These are phyloP conservation scores for Hygrocybe coccinea DNA, from an alignment of 768 basidiomycete species.

Conservation along the genomic window DNA sequence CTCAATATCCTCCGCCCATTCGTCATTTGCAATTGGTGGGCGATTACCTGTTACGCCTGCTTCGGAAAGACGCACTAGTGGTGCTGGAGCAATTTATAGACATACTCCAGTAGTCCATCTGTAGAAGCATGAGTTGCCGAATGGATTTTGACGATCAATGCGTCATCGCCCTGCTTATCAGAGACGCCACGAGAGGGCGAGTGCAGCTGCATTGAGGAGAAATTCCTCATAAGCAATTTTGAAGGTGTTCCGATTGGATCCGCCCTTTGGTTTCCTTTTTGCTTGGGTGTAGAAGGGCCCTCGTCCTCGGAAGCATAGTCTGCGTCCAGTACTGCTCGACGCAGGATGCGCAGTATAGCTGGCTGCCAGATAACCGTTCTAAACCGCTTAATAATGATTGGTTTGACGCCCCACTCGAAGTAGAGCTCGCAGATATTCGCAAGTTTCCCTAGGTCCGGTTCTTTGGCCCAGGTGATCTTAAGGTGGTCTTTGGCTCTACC, in stretches of 20 bases:
- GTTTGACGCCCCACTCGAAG: constrained; percentile 89
- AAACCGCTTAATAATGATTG: constrained; percentile 79
- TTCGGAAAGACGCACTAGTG: constrained; percentile 60
- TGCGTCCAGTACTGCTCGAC: constrained; percentile 53
- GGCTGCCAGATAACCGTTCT: constrained; percentile 79
- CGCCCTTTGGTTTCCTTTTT: constrained; percentile 24
- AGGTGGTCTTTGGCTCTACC: constrained; percentile 37
- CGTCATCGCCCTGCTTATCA: constrained; percentile 35
- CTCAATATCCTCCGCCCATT: constrained; percentile 45
- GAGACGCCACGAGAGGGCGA: constrained; percentile 15
- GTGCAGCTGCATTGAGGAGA: constrained; percentile 43
- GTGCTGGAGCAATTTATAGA: constrained; percentile 64
- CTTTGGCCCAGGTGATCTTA: constrained; percentile 44
- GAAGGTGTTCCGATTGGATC: constrained; percentile 43
- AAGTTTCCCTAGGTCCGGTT: constrained; percentile 66
- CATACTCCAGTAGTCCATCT: constrained; percentile 71
- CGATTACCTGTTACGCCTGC: constrained; percentile 63
- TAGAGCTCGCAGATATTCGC: constrained; percentile 79
- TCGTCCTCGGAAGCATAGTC: constrained; percentile 28
- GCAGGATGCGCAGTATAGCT: constrained; percentile 62
- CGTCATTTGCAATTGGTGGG: constrained; percentile 38
- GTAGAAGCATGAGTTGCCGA: constrained; percentile 62
- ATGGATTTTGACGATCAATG: constrained; percentile 63
- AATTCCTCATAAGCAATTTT: constrained; percentile 53
- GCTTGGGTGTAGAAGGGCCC: constrained; percentile 39